Evolutionary conservation across 2,329 filamentous ascomycete genomes (phyloP), one percentile per base, ranked within the genome.

Genomic region (Coniochaeta sp.): DNA sequence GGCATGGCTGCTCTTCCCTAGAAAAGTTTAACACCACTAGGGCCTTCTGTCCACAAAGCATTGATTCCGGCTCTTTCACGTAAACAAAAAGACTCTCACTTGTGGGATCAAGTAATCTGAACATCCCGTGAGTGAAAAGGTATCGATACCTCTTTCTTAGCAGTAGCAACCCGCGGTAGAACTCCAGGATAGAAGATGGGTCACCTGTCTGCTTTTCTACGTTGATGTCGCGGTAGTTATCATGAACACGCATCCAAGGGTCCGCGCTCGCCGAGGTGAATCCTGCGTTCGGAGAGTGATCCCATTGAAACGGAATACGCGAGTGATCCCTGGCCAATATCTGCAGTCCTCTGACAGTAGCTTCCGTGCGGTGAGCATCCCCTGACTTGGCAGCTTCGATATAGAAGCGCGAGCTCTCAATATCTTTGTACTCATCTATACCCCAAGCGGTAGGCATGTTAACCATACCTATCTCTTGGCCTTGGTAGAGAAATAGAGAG

Each of bases 241-340:
- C 81, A 69, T 88, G 83, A 5, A 83, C 78, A 8, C 81, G 77
- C 81, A 88, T 89, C 86, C 86, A 89, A 9, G 68, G 68, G n/a
- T 58, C 63, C 58, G 75, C 78, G 0, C 72, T 75, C 0, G 74
- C 66, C 16, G 67, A 65, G 0, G 84, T 81, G 70, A 91, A 90
- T 0, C 88, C 88, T 0, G 83, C 84, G 62, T 88, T 79, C 0
- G 79, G 72, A 0, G 76, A 74, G 1, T 72, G 76, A 58, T 81
- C 79, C 88, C 88, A 91, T 64, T 88, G 85, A 74, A 90, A 84
- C 0, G 88, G 88, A 2, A 84, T 80, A 22, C 88, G 78, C 8
- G 85, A 79, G 67, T 90, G 83, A 68, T 90, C 87, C 28, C 86
- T 76, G 3, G 81, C 86, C 34, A 89, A 79, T 61, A 80, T 76